Base-by-base conservation (phyloP, 2,329 filamentous ascomycete genomes). In the Penicillium carneum region DNA sequence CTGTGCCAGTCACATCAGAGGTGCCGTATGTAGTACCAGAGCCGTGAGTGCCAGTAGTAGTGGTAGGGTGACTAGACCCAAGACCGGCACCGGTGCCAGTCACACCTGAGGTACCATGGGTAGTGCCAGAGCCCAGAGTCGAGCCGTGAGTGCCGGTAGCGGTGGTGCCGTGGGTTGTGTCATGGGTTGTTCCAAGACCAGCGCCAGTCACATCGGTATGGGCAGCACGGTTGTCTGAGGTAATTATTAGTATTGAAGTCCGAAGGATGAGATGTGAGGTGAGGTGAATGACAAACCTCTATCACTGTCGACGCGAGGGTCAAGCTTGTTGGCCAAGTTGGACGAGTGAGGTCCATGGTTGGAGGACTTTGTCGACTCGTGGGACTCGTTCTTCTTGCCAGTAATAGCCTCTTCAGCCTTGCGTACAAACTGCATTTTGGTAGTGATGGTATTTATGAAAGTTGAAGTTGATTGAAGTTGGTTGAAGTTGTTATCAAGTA, bases 341-440 rank as follows among this genome's bases (percentile, higher is more conserved):
- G 65, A 66, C 16, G 43, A 43, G 54, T 67, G 63, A 34, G 63
- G 61, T 20, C 64, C 64, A 48, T 64, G 52, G 52, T 61, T 64
- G 45, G 58, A 43, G n/a, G 57, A 60, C 57, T 60, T 18, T 39
- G 52, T 56, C 34, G 48, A 53, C 29, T 64, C 49, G 18, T 43
- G 48, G 33, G 59, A 61, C 38, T 64, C 61, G 26, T 65, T 54
- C 59, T 74, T 67, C 61, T 76, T 66, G 26, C 74, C 69, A 42
- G 64, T 66, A 52, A 82, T 50, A 62, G 71, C 77, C 10, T 81
- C 76, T 72, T 82, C 82, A 39, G 80, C 77, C 64, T 82, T 83
- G 69, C 82, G 75, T 58, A 81, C 69, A 56, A 80, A 56, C 11
- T 60, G 36, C 57, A 60, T 60, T 10, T 38, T 56, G 36, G 20